phyloP scores from a whole-genome alignment of 805 yeast genomes.

The Wickerhamiella dianesei region DNA sequence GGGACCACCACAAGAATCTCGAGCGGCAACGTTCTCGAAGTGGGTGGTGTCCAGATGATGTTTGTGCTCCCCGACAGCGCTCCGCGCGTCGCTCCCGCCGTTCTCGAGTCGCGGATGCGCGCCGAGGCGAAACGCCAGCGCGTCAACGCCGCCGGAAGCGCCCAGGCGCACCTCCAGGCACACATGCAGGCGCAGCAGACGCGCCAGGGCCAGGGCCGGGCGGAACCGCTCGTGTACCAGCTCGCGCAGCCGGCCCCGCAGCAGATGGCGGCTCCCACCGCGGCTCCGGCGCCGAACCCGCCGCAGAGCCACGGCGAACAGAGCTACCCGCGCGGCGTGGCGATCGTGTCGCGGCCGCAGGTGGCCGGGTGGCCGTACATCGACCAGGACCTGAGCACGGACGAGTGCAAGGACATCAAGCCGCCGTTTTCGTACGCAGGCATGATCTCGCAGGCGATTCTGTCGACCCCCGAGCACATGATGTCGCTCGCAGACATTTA shows the following conservation, averaged over 20 bases:
- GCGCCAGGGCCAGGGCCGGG: conserved; percentile 1
- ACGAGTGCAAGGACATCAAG: conserved; percentile 82
- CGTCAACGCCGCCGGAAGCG: neutral
- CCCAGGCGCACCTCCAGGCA: neutral
- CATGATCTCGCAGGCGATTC: conserved; percentile 93
- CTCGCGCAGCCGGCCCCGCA: neutral
- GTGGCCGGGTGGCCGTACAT: conserved; percentile 20
- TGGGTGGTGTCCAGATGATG: conserved; percentile 99
- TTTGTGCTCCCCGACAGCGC: conserved; percentile 86
- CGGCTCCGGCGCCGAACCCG: neutral
- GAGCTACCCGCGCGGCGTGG: conserved; percentile 30
- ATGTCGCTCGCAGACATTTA: conserved; percentile 85
- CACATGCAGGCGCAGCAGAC: conserved; percentile 3
- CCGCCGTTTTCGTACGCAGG: conserved; percentile 97
- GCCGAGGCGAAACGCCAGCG: conserved; percentile 2
- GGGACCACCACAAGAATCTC: conserved; percentile 37
- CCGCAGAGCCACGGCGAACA: conserved; percentile 6
- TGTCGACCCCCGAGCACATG: conserved; percentile 77
- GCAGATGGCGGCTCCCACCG: neutral
- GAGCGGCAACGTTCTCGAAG: conserved; percentile 84
- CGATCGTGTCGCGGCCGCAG: conserved; percentile 31
- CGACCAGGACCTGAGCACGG: conserved; percentile 49
- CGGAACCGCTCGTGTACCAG: neutral
- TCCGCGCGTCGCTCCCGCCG: conserved; percentile 41
- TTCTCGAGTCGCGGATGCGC: neutral